Evolutionary conservation across 176 grass and related monocot species (phyloP).

Genomic region (Microstegium vimineum): DNA sequence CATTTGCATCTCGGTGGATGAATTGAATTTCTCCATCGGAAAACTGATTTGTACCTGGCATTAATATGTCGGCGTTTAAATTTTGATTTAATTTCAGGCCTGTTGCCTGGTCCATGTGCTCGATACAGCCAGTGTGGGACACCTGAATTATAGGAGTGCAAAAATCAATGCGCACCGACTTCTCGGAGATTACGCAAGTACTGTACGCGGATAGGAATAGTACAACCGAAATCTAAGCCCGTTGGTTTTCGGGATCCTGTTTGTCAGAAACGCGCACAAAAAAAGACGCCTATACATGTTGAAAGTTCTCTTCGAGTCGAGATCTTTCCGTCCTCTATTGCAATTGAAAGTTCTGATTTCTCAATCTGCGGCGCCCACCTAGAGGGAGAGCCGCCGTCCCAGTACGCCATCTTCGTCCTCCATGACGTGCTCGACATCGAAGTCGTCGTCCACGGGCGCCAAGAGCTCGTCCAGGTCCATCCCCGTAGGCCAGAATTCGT

Average conservation of each 20-base stretch:
- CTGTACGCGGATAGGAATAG: no score
- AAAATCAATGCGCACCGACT: constrained; percentile 4
- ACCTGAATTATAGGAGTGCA: background rate
- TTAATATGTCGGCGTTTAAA: background rate
- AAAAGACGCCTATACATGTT: constrained; percentile 32
- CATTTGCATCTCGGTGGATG: background rate
- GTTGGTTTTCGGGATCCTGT: constrained; percentile 14
- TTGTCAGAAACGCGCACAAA: background rate
- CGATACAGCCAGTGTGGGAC: background rate
- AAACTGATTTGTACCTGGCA: background rate
- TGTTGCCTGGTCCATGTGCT: background rate
- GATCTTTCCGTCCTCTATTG: background rate
- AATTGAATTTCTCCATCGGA: background rate
- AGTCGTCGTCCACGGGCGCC: constrained; percentile 39
- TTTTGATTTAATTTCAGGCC: background rate
- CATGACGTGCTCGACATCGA: constrained; percentile 26
- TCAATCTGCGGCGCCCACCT: background rate
- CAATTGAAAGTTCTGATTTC: background rate
- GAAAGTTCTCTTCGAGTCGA: background rate
- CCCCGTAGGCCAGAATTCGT: constrained; percentile 36
- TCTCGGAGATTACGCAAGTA: background rate
- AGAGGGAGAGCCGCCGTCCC: constrained; percentile 45
- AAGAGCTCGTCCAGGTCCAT: constrained; percentile 49
- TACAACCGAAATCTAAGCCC: background rate
- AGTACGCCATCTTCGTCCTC: constrained; percentile 18